Conservation (phyloP, 345 rosid species). For the Rhizophora mangle region DNA sequence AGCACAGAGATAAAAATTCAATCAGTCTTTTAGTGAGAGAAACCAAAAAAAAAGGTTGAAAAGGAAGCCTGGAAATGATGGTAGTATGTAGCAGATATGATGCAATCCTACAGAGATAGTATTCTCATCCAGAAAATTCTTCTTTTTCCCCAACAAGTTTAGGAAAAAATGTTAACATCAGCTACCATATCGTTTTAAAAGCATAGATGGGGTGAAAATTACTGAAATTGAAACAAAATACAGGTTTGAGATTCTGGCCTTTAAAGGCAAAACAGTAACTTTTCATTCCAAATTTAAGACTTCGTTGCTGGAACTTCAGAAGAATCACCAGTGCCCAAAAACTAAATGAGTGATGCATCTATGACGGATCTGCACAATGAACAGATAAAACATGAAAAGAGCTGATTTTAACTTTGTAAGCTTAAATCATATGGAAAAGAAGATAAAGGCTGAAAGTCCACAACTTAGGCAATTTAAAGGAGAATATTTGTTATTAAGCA, state of each 20-base stretch:
- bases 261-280: constrained; percentile 50
- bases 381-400: constrained; percentile 31
- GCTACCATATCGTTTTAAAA: constrained; percentile 36
- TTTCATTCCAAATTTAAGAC: constrained; percentile 47
- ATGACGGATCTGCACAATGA: constrained; percentile 47
- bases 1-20: not conserved
- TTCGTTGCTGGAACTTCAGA: constrained; percentile 41
- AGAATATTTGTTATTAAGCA: not conserved
- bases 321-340: constrained; percentile 45
- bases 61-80: not conserved
- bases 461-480: constrained; percentile 8
- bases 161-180: constrained; percentile 21
- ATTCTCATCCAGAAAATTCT: constrained; percentile 31
- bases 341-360: constrained; percentile 41
- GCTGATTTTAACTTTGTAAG: constrained; percentile 12
- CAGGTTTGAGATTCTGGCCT: constrained; percentile 58
- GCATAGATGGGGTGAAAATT: constrained; percentile 15
- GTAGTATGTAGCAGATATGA: constrained; percentile 20
- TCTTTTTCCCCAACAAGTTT: constrained; percentile 33
- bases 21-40: not conserved
- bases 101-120: constrained; percentile 17
- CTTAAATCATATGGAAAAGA: not conserved
- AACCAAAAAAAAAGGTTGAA: constrained; percentile 6
- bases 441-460: not conserved
- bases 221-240: constrained; percentile 30